These are phyloP conservation scores for Penicillium subrubescens DNA, from an alignment of 495 filamentous ascomycete species.

Conservation along the genomic window DNA sequence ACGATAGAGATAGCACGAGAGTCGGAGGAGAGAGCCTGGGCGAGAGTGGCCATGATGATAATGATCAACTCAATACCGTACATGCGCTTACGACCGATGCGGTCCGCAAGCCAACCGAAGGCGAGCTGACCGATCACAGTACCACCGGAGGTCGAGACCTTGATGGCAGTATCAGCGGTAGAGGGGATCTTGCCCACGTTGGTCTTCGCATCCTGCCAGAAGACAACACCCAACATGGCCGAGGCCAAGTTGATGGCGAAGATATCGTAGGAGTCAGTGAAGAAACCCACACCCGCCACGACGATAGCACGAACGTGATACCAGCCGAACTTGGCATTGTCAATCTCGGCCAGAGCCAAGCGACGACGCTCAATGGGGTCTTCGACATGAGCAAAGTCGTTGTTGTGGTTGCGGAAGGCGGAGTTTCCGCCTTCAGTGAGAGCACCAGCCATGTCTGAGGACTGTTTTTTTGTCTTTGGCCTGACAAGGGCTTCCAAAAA, in stretches of 20 bases:
- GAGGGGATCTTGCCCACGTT: conserved; percentile 59
- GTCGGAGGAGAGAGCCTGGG: conserved; percentile 67
- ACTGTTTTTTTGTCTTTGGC: not conserved
- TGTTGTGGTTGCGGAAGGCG: conserved; percentile 7
- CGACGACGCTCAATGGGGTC: conserved; percentile 56
- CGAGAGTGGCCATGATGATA: conserved; percentile 84
- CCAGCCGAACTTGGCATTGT: conserved; percentile 64
- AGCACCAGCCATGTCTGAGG: not conserved
- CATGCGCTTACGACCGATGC: conserved; percentile 79
- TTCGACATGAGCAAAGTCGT: conserved; percentile 1
- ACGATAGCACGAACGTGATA: conserved; percentile 74
- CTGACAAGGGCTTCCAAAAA: not conserved
- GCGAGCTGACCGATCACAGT: conserved; percentile 83
- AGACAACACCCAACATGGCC: conserved; percentile 75
- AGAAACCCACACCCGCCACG: conserved; percentile 85
- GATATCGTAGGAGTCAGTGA: conserved; percentile 78
- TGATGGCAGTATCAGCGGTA: conserved; percentile 78
- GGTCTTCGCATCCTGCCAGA: conserved; percentile 54
- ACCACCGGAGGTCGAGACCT: conserved; percentile 81
- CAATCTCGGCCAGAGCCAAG: not conserved
- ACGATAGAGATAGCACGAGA: conserved; percentile 70
- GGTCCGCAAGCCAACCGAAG: conserved; percentile 81
- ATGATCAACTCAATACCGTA: conserved; percentile 88
- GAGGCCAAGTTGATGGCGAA: conserved; percentile 75
- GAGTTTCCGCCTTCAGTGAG: not conserved